Percentiles rank a stretch among this genome's conserved stretches.
These are phyloP conservation scores for Biscogniauxia marginata DNA, from an alignment of 2,329 filamentous ascomycete genomes.

Conservation along the genomic window DNA sequence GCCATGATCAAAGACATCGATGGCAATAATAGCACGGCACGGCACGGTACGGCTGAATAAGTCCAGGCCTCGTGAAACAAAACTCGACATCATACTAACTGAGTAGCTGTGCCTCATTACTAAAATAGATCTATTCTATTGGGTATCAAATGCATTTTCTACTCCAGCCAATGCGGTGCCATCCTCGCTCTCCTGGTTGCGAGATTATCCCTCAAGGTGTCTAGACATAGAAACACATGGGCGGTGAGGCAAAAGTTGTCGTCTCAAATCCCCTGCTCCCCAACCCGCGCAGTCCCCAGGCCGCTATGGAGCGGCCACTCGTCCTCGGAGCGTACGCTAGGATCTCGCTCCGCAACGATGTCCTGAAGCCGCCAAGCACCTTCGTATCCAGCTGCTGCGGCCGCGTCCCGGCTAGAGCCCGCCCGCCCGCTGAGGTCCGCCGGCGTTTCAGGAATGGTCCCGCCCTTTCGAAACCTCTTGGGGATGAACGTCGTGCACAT, in stretches of 20 bases:
- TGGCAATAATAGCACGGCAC: too few relatives aligned
- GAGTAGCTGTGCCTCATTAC: neutral
- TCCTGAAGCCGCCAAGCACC: neutral
- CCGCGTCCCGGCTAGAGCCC: neutral
- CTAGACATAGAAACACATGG: neutral
- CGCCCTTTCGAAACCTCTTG: neutral
- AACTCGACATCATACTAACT: neutral
- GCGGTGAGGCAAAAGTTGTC: neutral
- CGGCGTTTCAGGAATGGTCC: neutral
- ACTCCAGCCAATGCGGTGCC: too few relatives aligned
- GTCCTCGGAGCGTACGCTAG: neutral
- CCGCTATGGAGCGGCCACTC: neutral
- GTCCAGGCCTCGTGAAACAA: neutral
- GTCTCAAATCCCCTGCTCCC: neutral
- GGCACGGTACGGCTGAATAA: too few relatives aligned
- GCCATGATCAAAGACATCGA: too few relatives aligned
- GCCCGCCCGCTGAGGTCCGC: neutral
- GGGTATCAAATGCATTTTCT: too few relatives aligned
- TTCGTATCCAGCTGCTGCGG: neutral
- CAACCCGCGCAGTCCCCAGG: neutral
- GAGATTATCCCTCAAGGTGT: neutral
- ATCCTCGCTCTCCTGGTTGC: neutral
- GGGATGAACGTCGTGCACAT: constrained; percentile 4
- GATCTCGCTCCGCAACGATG: neutral
- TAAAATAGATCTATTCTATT: neutral